A percentile compares a stretch with the other conserved stretches of the same genome.
These are phyloP conservation scores for Dendrostoma leiphaemia DNA, from an alignment of 2,329 filamentous ascomycete genomes.

Conservation along the genomic window DNA sequence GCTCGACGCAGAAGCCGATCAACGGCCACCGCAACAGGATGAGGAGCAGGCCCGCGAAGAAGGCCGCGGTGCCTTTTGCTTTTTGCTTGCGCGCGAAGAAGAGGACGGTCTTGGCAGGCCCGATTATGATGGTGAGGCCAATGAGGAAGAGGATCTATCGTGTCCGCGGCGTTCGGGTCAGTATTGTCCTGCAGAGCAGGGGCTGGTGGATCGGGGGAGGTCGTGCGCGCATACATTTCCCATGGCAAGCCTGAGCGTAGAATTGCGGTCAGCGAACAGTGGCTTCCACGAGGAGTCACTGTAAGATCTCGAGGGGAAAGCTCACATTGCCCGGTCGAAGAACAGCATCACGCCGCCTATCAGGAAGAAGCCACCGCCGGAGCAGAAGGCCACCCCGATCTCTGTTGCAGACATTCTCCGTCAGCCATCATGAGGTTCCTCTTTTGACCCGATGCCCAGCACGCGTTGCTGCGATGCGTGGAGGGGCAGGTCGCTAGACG, in stretches of 20 bases:
- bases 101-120: slow-evolving; percentile 80
- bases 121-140: slow-evolving; percentile 94
- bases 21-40: slow-evolving; percentile 91
- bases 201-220: background rate
- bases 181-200: slow-evolving; percentile 9
- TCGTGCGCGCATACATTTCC: slow-evolving; percentile 67
- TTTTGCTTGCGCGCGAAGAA: slow-evolving; percentile 97
- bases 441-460: slow-evolving; percentile 26
- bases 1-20: slow-evolving; percentile 83
- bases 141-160: slow-evolving; percentile 92
- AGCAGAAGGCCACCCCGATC: slow-evolving; percentile 96
- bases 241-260: slow-evolving; percentile 78
- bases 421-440: slow-evolving; percentile 27
- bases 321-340: slow-evolving; percentile 93
- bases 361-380: slow-evolving; percentile 91
- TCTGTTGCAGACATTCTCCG: slow-evolving; percentile 54
- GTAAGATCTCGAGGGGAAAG: slow-evolving; percentile 21
- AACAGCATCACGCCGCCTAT: slow-evolving; percentile 93
- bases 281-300: background rate
- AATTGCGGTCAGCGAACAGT: background rate
- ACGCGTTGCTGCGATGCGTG: slow-evolving; percentile 3
- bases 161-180: slow-evolving; percentile 16
- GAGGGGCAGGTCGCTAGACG: too few species aligned
- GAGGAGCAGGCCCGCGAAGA: slow-evolving; percentile 76
- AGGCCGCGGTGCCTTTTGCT: slow-evolving; percentile 85